Conservation (phyloP, 1,284 basidiomycete species). For the Sanghuangporus weigelae region DNA sequence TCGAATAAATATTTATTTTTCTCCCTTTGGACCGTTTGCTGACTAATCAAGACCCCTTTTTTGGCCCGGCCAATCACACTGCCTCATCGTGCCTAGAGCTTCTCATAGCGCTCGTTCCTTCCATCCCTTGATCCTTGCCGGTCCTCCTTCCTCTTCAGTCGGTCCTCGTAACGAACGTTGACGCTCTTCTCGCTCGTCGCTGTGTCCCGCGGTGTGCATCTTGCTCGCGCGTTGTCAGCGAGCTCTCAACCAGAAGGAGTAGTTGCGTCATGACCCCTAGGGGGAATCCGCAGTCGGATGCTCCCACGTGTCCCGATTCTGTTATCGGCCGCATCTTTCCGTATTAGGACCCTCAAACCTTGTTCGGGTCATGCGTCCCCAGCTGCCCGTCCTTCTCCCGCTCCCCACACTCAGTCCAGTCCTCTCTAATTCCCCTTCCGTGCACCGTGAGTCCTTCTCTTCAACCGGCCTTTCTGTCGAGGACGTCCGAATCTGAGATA, state of each 20-base stretch:
- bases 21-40: not conserved
- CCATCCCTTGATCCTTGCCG: not conserved
- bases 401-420: not conserved
- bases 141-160: not conserved
- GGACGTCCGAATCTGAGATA: conserved; percentile 1
- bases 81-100: conserved; percentile 9
- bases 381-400: not conserved
- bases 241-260: not conserved
- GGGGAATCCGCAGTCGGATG: not conserved
- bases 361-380: not conserved
- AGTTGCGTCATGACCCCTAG: not conserved
- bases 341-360: conserved; percentile 1
- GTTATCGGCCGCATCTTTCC: conserved; percentile 2
- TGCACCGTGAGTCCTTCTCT: not conserved
- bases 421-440: not conserved
- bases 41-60: conserved; percentile 1
- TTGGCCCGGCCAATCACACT: conserved; percentile 1
- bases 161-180: not conserved
- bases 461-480: not conserved
- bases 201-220: too few relatives aligned
- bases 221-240: not conserved
- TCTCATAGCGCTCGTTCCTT: conserved; percentile 8
- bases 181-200: too few relatives aligned
- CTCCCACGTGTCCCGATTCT: not conserved
- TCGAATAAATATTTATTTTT: not conserved